Evolutionary conservation across 495 filamentous ascomycete species (phyloP).

Genomic region (Neurospora africana): DNA sequence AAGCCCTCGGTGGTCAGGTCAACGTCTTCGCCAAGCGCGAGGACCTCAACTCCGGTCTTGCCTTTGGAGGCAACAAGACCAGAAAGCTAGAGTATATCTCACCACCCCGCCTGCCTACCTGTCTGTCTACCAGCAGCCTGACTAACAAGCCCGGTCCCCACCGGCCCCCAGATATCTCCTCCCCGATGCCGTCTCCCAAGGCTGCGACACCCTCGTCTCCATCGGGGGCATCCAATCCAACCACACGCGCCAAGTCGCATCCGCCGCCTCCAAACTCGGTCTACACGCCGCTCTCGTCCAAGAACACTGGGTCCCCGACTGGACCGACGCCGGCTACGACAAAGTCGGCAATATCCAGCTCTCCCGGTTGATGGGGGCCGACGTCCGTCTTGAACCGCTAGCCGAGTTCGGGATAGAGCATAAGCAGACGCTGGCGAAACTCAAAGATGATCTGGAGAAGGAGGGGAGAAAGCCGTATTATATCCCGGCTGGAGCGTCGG

Average conservation of each 20-base stretch:
- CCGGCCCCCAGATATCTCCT: conserved; percentile 34
- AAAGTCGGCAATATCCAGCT: conserved; percentile 53
- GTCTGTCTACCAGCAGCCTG: too few species aligned
- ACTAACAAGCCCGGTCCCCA: too few species aligned
- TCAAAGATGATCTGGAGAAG: conserved; percentile 34
- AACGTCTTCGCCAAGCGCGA: conserved; percentile 54
- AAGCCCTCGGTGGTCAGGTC: conserved; percentile 42
- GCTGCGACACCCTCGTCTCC: conserved; percentile 46
- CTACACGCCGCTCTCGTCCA: conserved; percentile 46
- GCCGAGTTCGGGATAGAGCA: conserved; percentile 48
- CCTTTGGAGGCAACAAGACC: conserved; percentile 57
- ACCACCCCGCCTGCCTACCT: too few species aligned
- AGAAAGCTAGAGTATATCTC: conserved; percentile 44
- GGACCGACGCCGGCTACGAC: conserved; percentile 39
- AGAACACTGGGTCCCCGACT: conserved; percentile 51
- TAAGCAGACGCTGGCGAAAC: conserved; percentile 38
- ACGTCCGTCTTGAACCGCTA: conserved; percentile 39
- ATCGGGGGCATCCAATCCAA: conserved; percentile 59
- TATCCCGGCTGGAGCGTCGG: conserved; percentile 54
- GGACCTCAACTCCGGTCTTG: conserved; percentile 51
- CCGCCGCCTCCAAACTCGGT: conserved; percentile 41
- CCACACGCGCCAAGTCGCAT: conserved; percentile 54
- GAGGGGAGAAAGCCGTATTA: conserved; percentile 48
- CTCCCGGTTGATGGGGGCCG: conserved; percentile 50
- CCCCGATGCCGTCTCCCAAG: conserved; percentile 43